phyloP scores from a whole-genome alignment of 2,329 filamentous ascomycete genomes.

The Phyllosticta paracitricarpa region DNA sequence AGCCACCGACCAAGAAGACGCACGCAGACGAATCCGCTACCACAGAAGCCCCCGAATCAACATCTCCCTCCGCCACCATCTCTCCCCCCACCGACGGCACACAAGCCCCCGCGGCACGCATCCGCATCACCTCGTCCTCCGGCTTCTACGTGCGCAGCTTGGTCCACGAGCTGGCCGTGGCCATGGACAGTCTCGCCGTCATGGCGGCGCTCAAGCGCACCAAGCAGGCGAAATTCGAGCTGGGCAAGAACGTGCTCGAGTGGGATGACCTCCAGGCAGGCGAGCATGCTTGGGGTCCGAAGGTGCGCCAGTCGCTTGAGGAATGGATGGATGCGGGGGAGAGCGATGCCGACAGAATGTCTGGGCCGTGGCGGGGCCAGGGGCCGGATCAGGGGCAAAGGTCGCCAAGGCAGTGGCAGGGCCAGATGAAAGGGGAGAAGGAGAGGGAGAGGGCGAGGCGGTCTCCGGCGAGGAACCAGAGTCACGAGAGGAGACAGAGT shows the following conservation, averaged over 20 bases:
- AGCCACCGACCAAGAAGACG: slow-evolving; percentile 10
- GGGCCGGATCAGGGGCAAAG: slow-evolving; percentile 7
- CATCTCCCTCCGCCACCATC: neutral
- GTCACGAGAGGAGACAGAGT: neutral
- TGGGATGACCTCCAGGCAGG: slow-evolving; percentile 67
- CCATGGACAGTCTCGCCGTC: slow-evolving; percentile 68
- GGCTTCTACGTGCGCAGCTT: slow-evolving; percentile 95
- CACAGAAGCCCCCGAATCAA: neutral
- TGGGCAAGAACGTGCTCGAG: slow-evolving; percentile 67
- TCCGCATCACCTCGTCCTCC: slow-evolving; percentile 86
- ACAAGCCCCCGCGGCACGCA: slow-evolving; percentile 58
- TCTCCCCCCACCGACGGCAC: neutral
- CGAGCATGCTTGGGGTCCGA: slow-evolving; percentile 72
- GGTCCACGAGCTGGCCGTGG: slow-evolving; percentile 80
- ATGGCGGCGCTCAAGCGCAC: slow-evolving; percentile 79
- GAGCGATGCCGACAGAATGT: slow-evolving; percentile 10
- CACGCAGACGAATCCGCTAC: neutral
- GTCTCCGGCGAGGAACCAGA: neutral
- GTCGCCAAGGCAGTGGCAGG: slow-evolving; percentile 14
- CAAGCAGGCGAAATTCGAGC: slow-evolving; percentile 69
- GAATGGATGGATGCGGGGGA: slow-evolving; percentile 38
- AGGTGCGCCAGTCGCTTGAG: slow-evolving; percentile 52
- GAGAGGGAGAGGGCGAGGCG: neutral
- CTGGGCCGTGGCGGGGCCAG: no score
- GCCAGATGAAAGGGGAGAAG: slow-evolving; percentile 11